Percentiles rank a stretch among this genome's conserved stretches.
phyloP scores from a whole-genome alignment of 2,329 filamentous ascomycete species.

The Dactylellina drechsleri region DNA sequence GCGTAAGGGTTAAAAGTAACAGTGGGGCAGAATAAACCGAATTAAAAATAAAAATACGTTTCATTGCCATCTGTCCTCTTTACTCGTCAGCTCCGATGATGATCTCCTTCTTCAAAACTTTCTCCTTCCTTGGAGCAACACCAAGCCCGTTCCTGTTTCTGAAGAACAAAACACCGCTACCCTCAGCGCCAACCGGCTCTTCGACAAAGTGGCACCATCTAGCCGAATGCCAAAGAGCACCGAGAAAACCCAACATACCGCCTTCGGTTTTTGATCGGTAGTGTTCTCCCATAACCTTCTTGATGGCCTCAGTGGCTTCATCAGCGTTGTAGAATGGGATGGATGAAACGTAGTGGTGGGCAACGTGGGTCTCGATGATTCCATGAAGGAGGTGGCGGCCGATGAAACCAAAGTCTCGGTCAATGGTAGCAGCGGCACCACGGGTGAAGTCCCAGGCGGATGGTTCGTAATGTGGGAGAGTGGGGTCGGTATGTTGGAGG shows the following conservation, averaged over 20 bases:
- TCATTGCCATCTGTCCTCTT: neutral
- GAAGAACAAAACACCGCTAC: conserved; percentile 90
- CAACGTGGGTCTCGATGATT: conserved; percentile 96
- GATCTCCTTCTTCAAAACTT: conserved; percentile 45
- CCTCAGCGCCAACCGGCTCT: conserved; percentile 80
- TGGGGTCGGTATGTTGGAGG: conserved; percentile 95
- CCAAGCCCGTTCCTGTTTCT: conserved; percentile 92
- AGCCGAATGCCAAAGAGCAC: conserved; percentile 80
- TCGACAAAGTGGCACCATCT: conserved; percentile 98
- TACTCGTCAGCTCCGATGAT: conserved; percentile 52
- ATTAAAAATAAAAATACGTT: too few species aligned
- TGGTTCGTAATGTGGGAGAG: conserved; percentile 88
- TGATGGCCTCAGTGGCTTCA: conserved; percentile 92
- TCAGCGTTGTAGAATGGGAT: conserved; percentile 98
- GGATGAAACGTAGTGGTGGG: conserved; percentile 95
- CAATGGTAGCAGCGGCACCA: conserved; percentile 92
- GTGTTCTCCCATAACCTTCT: conserved; percentile 92
- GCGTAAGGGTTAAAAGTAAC: conserved; percentile 5
- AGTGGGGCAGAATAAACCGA: neutral
- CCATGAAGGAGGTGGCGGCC: conserved; percentile 90
- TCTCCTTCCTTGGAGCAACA: conserved; percentile 63
- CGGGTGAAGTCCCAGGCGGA: conserved; percentile 92
- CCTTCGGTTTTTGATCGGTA: conserved; percentile 84
- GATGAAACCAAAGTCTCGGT: conserved; percentile 96
- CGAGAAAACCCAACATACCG: conserved; percentile 83